Conservation (phyloP, 257 asterid species). For the Solanum piurae region DNA sequence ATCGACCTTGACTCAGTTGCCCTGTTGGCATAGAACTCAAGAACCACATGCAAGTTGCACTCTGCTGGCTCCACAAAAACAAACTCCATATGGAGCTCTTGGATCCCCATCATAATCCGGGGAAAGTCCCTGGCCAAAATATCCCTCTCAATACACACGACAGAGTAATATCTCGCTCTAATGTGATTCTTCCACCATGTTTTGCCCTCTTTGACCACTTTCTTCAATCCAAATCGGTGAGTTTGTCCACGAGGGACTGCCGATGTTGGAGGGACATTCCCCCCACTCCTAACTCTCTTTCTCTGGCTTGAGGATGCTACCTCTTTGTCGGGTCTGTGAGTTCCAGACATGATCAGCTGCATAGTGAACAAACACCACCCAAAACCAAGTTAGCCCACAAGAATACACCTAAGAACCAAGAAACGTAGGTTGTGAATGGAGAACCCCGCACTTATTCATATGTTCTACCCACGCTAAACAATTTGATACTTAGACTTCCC, state of each 20-base stretch:
- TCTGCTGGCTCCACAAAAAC: background rate
- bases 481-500: background rate
- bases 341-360: background rate
- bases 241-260: background rate
- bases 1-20: background rate
- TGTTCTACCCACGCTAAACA: background rate
- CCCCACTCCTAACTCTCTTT: background rate
- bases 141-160: background rate
- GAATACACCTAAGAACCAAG: background rate
- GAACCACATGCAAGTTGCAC: background rate
- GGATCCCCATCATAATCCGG: background rate
- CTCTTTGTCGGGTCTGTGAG: background rate
- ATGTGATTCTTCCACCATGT: background rate
- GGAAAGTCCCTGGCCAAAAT: background rate
- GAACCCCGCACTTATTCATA: background rate
- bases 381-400: background rate
- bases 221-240: too few relatives aligned
- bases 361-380: background rate
- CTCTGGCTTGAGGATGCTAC: background rate
- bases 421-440: background rate
- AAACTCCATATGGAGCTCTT: background rate
- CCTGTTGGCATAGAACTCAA: background rate
- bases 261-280: background rate
- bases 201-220: background rate
- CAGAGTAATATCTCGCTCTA: background rate